Evolutionary conservation across 345 rosid species (phyloP), one percentile per base, ranked within the genome.

Genomic region (Eucalyptus tenuipes): DNA sequence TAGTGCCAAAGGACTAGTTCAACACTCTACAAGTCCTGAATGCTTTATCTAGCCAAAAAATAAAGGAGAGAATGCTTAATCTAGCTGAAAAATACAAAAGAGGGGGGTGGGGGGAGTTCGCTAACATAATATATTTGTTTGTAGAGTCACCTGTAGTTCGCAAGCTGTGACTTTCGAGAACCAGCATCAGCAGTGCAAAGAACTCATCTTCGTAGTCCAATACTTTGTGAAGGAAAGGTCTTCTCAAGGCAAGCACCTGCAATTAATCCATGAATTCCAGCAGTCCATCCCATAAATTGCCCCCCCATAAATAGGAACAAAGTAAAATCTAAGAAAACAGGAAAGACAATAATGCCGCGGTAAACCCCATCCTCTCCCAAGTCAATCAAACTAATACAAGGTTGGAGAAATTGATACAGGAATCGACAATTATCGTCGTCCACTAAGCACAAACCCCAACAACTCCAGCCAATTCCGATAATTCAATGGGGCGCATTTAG

Each of bases 131-230:
- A 68, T 68, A 33, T 33, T 33, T 75, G 47, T 40, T 75, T 40
- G 47, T 20, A 81, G 50, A 49, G n/a, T 44, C 88, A 96, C 99
- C 99, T 93, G 99, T 97, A 71, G 95, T 98, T 88, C 99, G 93
- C 88, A 98, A 94, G 93, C 99, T 98, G 91, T 97, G 99, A 52
- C 95, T 93, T 92, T 98, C 99, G 10, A 98, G 99, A 84, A 96
- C 91, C 91, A 96, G 92, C 99, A 96, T 96, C 89, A 98, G 95
- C 89, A 95, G 88, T 88, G 97, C 96, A 90, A 94, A 98, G 94
- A 96, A 98, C 87, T 98, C 99, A 90, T 98, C 99, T 87, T 98
- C 99, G 57, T 93, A 95, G 91, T 98, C 99, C 88, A 98, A 93
- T 57, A 98, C 92, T 88, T 93, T 98, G 86, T 98, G 99, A 25